phyloP scores from a whole-genome alignment of 208 protist genomes.

The Phytomonas sp. region DNA sequence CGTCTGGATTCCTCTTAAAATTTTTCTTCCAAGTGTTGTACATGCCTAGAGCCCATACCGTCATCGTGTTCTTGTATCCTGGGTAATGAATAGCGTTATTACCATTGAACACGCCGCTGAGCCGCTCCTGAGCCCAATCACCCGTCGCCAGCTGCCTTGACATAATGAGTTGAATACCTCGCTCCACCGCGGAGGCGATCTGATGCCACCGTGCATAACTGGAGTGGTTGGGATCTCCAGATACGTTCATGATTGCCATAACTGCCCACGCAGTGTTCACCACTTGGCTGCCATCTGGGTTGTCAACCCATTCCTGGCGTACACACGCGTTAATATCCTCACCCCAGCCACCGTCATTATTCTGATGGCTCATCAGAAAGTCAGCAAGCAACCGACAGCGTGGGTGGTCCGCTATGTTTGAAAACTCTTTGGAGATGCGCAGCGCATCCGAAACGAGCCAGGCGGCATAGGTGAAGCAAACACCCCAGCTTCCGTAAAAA shows the following conservation, averaged over 20 bases:
- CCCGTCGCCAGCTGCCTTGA: slow-evolving; percentile 74
- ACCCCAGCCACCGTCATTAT: slow-evolving; percentile 93
- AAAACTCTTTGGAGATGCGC: slow-evolving; percentile 49
- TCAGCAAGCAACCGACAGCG: slow-evolving; percentile 71
- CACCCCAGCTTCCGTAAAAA: slow-evolving; percentile 94
- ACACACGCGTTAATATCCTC: slow-evolving; percentile 91
- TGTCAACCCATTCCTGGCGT: slow-evolving; percentile 81
- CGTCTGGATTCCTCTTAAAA: not conserved
- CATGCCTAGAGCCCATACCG: slow-evolving; percentile 94
- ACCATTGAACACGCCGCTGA: slow-evolving; percentile 97
- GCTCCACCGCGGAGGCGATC: slow-evolving; percentile 60
- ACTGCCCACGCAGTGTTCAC: slow-evolving; percentile 96
- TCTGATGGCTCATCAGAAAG: slow-evolving; percentile 93
- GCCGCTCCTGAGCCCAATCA: slow-evolving; percentile 91
- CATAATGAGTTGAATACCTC: slow-evolving; percentile 81
- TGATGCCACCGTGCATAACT: slow-evolving; percentile 12
- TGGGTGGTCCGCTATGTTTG: slow-evolving; percentile 60
- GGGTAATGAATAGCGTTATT: slow-evolving; percentile 97
- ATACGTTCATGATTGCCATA: slow-evolving; percentile 88
- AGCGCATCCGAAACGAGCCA: slow-evolving; percentile 95
- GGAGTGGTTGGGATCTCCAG: slow-evolving; percentile 21
- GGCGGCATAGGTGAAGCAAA: slow-evolving; percentile 97
- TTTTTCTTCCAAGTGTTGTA: slow-evolving; percentile 70
- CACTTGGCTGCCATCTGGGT: slow-evolving; percentile 85
- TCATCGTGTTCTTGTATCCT: slow-evolving; percentile 94